phyloP scores from a whole-genome alignment of 768 basidiomycete genomes.

The Amanita jacksonii region DNA sequence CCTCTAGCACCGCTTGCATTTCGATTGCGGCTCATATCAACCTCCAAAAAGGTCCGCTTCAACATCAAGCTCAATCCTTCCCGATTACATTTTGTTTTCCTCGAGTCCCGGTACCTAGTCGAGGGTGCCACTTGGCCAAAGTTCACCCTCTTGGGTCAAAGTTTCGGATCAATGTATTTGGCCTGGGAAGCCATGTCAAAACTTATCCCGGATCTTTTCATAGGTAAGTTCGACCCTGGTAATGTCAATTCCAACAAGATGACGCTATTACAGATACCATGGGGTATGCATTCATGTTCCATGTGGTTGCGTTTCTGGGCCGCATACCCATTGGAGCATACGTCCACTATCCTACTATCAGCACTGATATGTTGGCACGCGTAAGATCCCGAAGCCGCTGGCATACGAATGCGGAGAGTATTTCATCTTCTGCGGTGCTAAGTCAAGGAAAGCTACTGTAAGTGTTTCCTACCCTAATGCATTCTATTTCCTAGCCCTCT shows the following conservation, averaged over 20 bases:
- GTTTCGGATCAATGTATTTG: constrained; percentile 76
- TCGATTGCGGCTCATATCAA: neutral
- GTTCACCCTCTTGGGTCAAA: constrained; percentile 93
- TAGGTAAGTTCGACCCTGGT: constrained; percentile 40
- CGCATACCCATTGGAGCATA: constrained; percentile 78
- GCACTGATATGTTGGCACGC: constrained; percentile 84
- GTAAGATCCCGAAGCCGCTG: constrained; percentile 49
- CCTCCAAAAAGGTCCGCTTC: constrained; percentile 55
- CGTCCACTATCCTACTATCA: constrained; percentile 95
- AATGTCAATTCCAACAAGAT: neutral
- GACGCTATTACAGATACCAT: constrained; percentile 64
- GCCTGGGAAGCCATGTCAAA: constrained; percentile 74
- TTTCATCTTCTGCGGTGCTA: constrained; percentile 46
- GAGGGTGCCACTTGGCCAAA: constrained; percentile 78
- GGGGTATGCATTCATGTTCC: constrained; percentile 96
- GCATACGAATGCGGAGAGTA: constrained; percentile 51
- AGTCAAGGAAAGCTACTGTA: constrained; percentile 59
- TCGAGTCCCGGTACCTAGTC: constrained; percentile 58
- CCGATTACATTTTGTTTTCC: constrained; percentile 73
- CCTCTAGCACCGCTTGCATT: neutral
- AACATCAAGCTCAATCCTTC: constrained; percentile 60
- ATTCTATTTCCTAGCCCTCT: neutral
- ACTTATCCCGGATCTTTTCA: constrained; percentile 83
- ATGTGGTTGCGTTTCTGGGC: constrained; percentile 55
- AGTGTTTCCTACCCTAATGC: constrained; percentile 15